phyloP scores from a whole-genome alignment of 1,284 basidiomycete species.

The Puccinia hordei region DNA sequence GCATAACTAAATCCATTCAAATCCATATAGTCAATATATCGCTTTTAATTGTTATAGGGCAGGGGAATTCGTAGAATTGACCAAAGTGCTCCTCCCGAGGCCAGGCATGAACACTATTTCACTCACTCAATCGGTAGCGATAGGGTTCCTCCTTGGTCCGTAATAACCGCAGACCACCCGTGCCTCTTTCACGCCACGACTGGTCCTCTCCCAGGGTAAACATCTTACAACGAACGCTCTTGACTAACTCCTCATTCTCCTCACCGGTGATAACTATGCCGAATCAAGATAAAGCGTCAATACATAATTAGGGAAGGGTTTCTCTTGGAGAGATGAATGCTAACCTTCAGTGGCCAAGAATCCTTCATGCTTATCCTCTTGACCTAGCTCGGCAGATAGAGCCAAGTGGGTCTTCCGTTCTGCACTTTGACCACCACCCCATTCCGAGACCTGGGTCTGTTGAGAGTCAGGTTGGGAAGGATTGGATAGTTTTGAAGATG shows the following conservation, averaged over 20 bases:
- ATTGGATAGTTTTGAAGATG: conserved; percentile 13
- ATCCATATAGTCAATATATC: too few relatives aligned
- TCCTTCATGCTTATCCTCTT: conserved; percentile 39
- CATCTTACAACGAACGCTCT: conserved; percentile 44
- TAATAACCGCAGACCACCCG: conserved; percentile 37
- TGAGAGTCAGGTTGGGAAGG: not conserved
- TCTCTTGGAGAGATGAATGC: not conserved
- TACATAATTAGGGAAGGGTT: not conserved
- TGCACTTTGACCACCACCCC: not conserved
- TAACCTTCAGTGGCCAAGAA: conserved; percentile 40
- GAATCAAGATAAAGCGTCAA: not conserved
- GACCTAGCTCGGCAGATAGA: conserved; percentile 28
- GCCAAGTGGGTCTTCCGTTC: conserved; percentile 47
- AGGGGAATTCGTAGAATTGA: too few relatives aligned
- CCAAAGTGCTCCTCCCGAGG: not conserved
- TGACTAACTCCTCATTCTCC: conserved; percentile 42
- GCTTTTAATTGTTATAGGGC: not conserved
- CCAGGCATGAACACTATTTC: not conserved
- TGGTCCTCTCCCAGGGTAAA: conserved; percentile 46
- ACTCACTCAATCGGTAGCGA: conserved; percentile 46
- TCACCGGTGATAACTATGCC: conserved; percentile 42
- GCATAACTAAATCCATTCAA: conserved; percentile 35
- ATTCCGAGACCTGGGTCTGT: conserved; percentile 1
- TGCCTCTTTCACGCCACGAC: conserved; percentile 44
- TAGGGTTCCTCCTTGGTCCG: conserved; percentile 42